These are phyloP conservation scores for Citrullus mucosospermus DNA, from an alignment of 306 rosid genomes.

Conservation along the genomic window DNA sequence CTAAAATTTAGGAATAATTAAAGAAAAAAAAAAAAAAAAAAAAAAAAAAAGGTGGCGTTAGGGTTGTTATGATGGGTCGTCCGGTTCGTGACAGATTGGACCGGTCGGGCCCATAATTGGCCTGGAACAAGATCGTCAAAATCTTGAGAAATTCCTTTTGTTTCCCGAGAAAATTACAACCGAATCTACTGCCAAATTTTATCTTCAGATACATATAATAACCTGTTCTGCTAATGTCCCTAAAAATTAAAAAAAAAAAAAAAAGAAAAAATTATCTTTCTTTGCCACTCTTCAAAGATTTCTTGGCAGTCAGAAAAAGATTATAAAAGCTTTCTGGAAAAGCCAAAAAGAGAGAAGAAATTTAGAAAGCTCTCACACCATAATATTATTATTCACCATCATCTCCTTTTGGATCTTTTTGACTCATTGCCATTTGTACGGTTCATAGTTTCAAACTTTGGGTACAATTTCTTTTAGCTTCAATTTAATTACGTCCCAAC, in stretches of 20 bases:
- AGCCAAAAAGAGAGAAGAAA: neutral
- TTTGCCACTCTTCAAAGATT: neutral
- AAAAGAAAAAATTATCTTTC: too few relatives aligned
- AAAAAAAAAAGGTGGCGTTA: neutral
- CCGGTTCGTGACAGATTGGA: neutral
- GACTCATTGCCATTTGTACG: neutral
- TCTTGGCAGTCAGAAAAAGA: neutral
- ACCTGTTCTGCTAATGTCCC: neutral
- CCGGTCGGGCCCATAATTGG: neutral
- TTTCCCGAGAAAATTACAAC: conserved; percentile 10
- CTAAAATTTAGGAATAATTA: too few relatives aligned
- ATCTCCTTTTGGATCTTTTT: neutral
- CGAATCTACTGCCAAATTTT: conserved; percentile 4
- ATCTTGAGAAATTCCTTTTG: conserved; percentile 16
- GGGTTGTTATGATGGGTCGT: neutral
- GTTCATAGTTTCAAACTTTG: too few relatives aligned
- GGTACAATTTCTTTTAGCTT: neutral
- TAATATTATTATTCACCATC: neutral
- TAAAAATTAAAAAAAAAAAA: neutral
- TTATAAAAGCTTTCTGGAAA: conserved; percentile 2
- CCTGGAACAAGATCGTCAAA: conserved; percentile 13
- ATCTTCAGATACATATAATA: neutral
- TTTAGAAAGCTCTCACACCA: neutral
- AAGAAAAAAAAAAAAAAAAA: neutral
- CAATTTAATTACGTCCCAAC: neutral